Conservation (phyloP, 2,329 filamentous ascomycete genomes). For the Aspergillus sp. region DNA sequence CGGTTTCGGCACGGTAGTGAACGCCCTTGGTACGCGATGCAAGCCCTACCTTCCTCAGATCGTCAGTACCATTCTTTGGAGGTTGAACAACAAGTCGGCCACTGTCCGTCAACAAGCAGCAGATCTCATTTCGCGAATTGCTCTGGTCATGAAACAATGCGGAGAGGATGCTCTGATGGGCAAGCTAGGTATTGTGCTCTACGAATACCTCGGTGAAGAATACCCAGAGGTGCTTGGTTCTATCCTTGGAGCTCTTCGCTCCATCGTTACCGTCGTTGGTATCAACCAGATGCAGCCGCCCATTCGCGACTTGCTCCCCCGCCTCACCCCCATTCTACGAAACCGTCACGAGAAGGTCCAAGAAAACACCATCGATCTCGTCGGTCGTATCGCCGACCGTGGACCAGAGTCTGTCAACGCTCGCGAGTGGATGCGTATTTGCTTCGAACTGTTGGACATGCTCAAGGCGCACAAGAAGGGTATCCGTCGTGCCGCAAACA, state of each 20-base stretch:
- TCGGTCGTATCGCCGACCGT: constrained; percentile 95
- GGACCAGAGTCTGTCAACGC: constrained; percentile 96
- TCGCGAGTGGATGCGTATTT: constrained; percentile 99
- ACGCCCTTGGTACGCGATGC: constrained; percentile 88
- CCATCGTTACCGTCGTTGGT: constrained; percentile 96
- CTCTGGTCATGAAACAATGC: constrained; percentile 99
- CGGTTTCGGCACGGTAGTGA: constrained; percentile 96
- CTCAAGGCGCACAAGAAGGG: constrained; percentile 99
- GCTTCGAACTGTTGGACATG: constrained; percentile 98
- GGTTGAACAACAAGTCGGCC: constrained; percentile 96
- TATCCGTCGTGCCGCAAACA: constrained; percentile 96
- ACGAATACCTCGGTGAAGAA: constrained; percentile 98
- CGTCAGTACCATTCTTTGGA: constrained; percentile 93
- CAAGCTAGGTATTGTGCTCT: constrained; percentile 90
- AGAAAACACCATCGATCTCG: constrained; percentile 97
- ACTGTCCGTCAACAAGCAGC: constrained; percentile 96
- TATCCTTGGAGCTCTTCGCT: constrained; percentile 90
- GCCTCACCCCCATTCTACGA: constrained; percentile 94
- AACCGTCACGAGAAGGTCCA: constrained; percentile 99
- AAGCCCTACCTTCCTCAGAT: constrained; percentile 98
- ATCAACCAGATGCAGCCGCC: constrained; percentile 98
- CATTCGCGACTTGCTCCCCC: constrained; percentile 92
- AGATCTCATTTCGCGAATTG: constrained; percentile 93
- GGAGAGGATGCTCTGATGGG: constrained; percentile 95
- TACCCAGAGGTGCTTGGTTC: constrained; percentile 97